phyloP scores from a whole-genome alignment of 1,284 basidiomycete genomes.

The Puccinia novopanici region DNA sequence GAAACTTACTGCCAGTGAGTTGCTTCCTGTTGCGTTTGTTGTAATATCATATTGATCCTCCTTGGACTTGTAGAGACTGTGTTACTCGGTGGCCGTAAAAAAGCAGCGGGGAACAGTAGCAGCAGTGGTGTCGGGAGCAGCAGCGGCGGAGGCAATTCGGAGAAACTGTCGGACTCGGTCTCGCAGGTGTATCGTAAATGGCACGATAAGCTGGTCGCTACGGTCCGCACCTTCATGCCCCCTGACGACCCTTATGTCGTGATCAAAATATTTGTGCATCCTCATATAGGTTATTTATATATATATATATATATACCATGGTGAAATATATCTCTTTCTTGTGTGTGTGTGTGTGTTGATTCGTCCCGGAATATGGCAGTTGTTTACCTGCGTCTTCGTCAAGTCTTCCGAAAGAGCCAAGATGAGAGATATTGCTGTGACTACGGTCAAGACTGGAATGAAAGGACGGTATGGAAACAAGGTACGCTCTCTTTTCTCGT shows the following conservation, averaged over 20 bases:
- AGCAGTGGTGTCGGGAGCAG: too few relatives aligned
- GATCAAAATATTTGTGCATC: too few relatives aligned
- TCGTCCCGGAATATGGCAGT: slow-evolving; percentile 50
- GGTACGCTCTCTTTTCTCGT: slow-evolving; percentile 62
- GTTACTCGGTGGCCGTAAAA: slow-evolving; percentile 72
- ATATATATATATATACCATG: too few relatives aligned
- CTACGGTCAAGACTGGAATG: slow-evolving; percentile 85
- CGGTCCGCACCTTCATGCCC: slow-evolving; percentile 71
- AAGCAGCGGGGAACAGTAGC: slow-evolving; percentile 60
- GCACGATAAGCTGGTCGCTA: slow-evolving; percentile 77
- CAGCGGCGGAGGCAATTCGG: slow-evolving; percentile 6
- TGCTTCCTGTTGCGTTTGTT: background rate
- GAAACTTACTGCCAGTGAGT: slow-evolving; percentile 77
- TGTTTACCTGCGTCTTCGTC: slow-evolving; percentile 85
- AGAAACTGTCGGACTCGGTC: slow-evolving; percentile 73
- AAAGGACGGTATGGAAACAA: slow-evolving; percentile 93
- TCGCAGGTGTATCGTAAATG: slow-evolving; percentile 81
- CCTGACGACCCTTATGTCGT: slow-evolving; percentile 72
- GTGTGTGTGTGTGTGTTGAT: too few relatives aligned
- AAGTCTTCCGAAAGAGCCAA: slow-evolving; percentile 67
- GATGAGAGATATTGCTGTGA: slow-evolving; percentile 73
- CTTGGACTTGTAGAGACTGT: slow-evolving; percentile 67
- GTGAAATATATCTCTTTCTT: background rate
- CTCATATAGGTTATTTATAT: too few relatives aligned
- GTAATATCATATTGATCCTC: background rate